Base-by-base conservation (phyloP, 371 early-diverging fungal genomes). In the Apophysomyces variabilis region DNA sequence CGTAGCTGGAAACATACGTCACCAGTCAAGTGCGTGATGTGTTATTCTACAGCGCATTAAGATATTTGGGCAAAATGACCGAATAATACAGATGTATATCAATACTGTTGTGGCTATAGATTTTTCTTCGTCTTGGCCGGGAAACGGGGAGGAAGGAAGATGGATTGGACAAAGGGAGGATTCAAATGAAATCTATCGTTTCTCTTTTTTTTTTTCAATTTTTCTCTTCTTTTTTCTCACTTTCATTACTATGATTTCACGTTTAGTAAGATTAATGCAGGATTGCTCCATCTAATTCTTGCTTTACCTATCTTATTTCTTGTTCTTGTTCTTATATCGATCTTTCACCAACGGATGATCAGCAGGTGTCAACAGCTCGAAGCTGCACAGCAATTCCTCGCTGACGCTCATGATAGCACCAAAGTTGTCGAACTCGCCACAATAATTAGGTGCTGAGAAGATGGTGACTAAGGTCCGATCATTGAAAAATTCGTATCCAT, bases 361-460 rank as follows among this genome's bases (percentile, higher is more conserved):
- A 3, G 64, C 61, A 7, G 64, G 64, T 12, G 69, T 65, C 58
- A 66, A 36, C 12, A 67, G 32, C 35, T 91, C 87, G 79, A 93
- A 92, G n/a, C 89, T 89, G 75, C 97, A 97, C 66, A 94, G 80
- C 47, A 97, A 80, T 47, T 93, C 90, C 68, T 93, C 90, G 69
- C 91, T 92, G 46, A 97, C 95, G 39, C 88, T 84, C 96, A 97
- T 95, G 71, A 96, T 92, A 0, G 93, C 96, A 9, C 94, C 95
- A 62, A 82, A 86, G 62, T 96, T 97, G 69, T 95, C 95, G 82
- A 96, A 97, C 75, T 96, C 96, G 39, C 96, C 97, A 71, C 99
- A 98, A 73, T 97, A 98, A 80, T 98, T 97, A 58, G 97, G 97
- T 8, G 99, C 97, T 16, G 92, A 91, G 70, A 96, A 98, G 35